A percentile compares a stretch with the other conserved stretches of the same genome.
These are phyloP conservation scores for Zygoascus biomembranicola DNA, from an alignment of 805 yeast genomes.

Conservation along the genomic window DNA sequence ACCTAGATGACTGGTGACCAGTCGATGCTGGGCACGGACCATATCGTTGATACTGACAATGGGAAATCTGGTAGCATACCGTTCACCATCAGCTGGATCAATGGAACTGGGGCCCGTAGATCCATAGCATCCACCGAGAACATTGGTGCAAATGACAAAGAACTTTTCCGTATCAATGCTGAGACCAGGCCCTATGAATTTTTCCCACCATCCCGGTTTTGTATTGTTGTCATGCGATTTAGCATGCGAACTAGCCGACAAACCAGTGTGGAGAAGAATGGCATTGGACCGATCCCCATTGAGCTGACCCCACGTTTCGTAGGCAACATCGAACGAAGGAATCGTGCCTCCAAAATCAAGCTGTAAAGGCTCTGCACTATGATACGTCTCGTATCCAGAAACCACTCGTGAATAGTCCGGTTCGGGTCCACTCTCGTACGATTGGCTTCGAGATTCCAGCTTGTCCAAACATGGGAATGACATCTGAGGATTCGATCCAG, in stretches of 20 bases:
- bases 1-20: constrained; percentile 55
- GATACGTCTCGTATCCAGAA: constrained; percentile 56
- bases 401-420: constrained; percentile 68
- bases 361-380: constrained; percentile 49
- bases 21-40: constrained; percentile 78
- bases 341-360: constrained; percentile 77
- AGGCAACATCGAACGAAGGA: constrained; percentile 74
- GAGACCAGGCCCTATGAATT: constrained; percentile 75
- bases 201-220: constrained; percentile 92
- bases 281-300: constrained; percentile 60
- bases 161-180: constrained; percentile 74
- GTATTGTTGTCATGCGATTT: constrained; percentile 64
- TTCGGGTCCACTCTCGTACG: constrained; percentile 68
- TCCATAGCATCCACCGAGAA: constrained; percentile 91
- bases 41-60: constrained; percentile 79
- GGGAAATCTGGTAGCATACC: constrained; percentile 85
- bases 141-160: constrained; percentile 84
- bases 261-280: constrained; percentile 77
- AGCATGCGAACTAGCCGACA: constrained; percentile 92
- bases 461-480: constrained; percentile 81
- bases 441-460: constrained; percentile 41
- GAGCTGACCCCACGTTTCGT: constrained; percentile 84
- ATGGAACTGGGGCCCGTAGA: constrained; percentile 85
- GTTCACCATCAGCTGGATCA: constrained; percentile 57
- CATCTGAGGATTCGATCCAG: constrained; percentile 56